A percentile compares a stretch with the other conserved stretches of the same genome.
These are phyloP conservation scores for Neospora caninum DNA, from an alignment of 169 alveolate species.

Conservation along the genomic window DNA sequence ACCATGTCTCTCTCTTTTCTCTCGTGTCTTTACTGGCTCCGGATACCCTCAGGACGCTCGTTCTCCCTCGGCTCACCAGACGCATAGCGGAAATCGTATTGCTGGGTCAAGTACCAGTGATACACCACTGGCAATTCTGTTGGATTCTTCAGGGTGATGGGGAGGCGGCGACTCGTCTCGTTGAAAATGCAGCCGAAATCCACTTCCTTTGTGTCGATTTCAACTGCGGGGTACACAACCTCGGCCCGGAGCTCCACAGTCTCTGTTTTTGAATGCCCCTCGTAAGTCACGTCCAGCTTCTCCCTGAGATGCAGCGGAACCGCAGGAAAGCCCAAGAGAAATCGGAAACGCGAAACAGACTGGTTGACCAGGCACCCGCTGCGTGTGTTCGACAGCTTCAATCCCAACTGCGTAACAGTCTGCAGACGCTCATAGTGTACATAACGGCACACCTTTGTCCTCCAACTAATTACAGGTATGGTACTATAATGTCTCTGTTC, in stretches of 20 bases:
- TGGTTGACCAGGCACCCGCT: too few species aligned
- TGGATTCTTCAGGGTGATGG: constrained; percentile 83
- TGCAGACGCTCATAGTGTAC: too few species aligned
- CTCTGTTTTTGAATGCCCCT: constrained; percentile 93
- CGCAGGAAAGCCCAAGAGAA: too few species aligned
- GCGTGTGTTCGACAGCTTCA: too few species aligned
- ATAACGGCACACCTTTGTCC: too few species aligned
- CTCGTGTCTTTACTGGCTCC: too few species aligned
- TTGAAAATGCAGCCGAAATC: constrained; percentile 93
- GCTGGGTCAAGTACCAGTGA: constrained; percentile 89
- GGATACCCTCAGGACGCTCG: too few species aligned
- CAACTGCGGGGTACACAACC: constrained; percentile 90
- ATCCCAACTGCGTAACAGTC: too few species aligned
- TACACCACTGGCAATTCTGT: constrained; percentile 87
- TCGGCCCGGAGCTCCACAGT: constrained; percentile 88
- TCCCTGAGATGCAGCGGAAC: constrained; percentile 51
- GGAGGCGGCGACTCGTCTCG: constrained; percentile 69
- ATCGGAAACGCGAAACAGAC: too few species aligned
- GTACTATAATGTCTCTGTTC: too few species aligned
- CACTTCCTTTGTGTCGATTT: constrained; percentile 80
- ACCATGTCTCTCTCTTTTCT: too few species aligned
- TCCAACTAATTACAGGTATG: too few species aligned
- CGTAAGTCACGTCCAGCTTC: constrained; percentile 83
- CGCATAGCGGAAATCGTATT: background rate
- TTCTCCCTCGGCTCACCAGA: background rate